Evolutionary conservation across 768 basidiomycete species (phyloP), one percentile per base, ranked within the genome.

Genomic region (Phylloporus rhodoxanthus): DNA sequence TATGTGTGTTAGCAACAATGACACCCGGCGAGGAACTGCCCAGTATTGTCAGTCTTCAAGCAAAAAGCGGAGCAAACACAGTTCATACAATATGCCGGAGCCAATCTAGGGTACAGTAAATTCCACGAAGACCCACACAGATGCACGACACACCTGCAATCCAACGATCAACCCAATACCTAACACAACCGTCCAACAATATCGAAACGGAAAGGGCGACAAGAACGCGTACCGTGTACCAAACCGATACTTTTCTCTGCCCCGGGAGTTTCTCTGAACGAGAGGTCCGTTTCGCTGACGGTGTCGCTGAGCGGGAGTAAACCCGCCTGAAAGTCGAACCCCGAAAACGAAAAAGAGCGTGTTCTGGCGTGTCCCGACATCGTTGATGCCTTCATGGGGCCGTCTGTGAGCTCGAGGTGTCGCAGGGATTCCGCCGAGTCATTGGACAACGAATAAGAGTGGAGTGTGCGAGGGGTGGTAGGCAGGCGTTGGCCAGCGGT

Each of bases 1-100:
- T 91, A 32, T 91, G 77, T 0, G 87, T 85, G 61, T 94, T 90
- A 9, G 90, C 86, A 23, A 94, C 82, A 2, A 97, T 84, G 23
- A 97, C 82, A 2, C 95, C 95, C 2, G 94, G 92, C 5, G 91
- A 93, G 4, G 91, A 93, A 70, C 90, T 92, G 50, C 17, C 33
- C 4, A 26, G 19, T 20, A 30, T 23, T 44, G 55, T 58, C 36
- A 54, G 33, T 20, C 37, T 20, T 9, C 13, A 7, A 26, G 32
- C 29, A 17, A 2, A 46, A 33, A 17, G 37, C 8, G 29, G 5
- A 17, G 15, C 14, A 2, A 54, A 40, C 38, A 14, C 21, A 17
- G 81, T 57, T 54, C 85, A 56, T 62, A 91, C 90, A 95, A 96
- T 51, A 96, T 96, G 29, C 92, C 92, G 15, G 91, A 94, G 14